Conservation (phyloP, 139 green algal species). For the Coelastrella sp. region DNA sequence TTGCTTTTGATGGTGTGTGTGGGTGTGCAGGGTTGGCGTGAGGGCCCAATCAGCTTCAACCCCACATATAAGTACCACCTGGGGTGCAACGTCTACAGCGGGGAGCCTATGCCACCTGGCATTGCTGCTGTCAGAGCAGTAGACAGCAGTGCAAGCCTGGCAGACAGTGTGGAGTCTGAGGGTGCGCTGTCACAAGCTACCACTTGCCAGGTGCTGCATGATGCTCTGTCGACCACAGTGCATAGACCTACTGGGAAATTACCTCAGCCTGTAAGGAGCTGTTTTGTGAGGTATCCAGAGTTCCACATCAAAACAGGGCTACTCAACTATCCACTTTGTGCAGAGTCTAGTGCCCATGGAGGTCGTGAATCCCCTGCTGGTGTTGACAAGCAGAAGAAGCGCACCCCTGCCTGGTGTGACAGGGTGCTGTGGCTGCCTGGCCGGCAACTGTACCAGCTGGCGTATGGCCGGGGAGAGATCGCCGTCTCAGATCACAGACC, state of each 20-base stretch:
- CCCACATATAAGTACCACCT: slow-evolving; percentile 96
- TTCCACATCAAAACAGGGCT: neutral
- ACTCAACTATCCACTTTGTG: neutral
- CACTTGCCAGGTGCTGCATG: neutral
- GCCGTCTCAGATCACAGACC: slow-evolving; percentile 68
- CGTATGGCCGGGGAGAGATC: slow-evolving; percentile 66
- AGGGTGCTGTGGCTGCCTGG: slow-evolving; percentile 74
- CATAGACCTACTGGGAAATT: too few relatives aligned
- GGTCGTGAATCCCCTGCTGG: neutral
- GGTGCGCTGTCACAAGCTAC: neutral
- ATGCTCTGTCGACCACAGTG: too few relatives aligned
- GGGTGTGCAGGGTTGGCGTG: slow-evolving; percentile 69
- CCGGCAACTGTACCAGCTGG: slow-evolving; percentile 63
- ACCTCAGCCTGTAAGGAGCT: too few relatives aligned
- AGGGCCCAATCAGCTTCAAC: slow-evolving; percentile 85
- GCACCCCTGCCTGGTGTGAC: slow-evolving; percentile 87
- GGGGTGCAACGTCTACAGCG: slow-evolving; percentile 73
- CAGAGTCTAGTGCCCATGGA: neutral
- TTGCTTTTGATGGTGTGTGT: neutral
- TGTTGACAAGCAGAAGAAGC: slow-evolving; percentile 72
- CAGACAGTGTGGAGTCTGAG: slow-evolving; percentile 30
- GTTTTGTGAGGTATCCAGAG: too few relatives aligned
- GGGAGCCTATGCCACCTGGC: slow-evolving; percentile 48
- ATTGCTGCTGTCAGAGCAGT: neutral
- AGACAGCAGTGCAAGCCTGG: slow-evolving; percentile 42